These are phyloP conservation scores for Calonectria multiphialidica DNA, from an alignment of 2,329 filamentous ascomycete genomes.

Conservation along the genomic window DNA sequence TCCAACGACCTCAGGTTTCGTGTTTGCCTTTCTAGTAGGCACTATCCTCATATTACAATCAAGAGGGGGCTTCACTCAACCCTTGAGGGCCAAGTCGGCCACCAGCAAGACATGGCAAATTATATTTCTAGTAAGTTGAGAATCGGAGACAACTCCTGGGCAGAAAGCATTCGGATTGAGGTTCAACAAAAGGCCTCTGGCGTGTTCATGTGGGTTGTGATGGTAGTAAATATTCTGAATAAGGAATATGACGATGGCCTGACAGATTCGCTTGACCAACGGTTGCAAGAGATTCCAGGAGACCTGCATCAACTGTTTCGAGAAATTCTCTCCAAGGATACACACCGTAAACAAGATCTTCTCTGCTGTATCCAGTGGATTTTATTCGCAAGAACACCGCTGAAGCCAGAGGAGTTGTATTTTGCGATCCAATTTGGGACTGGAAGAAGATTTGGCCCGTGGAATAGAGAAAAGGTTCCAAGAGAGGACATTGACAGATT, in stretches of 20 bases:
- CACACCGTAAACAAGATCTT: not conserved
- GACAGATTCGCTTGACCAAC: not conserved
- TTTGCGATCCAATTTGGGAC: not conserved
- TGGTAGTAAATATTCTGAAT: conserved; percentile 46
- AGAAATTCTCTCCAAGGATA: not conserved
- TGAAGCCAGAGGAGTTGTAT: not conserved
- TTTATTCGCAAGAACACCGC: not conserved
- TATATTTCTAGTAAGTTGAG: not conserved
- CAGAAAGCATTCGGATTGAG: not conserved
- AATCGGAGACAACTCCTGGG: not conserved
- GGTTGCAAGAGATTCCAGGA: not conserved
- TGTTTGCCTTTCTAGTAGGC: not conserved
- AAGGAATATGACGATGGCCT: not conserved
- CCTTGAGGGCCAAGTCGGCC: not conserved
- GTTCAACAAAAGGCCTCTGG: not conserved
- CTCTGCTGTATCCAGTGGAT: not conserved
- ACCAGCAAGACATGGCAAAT: not conserved
- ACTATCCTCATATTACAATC: not conserved
- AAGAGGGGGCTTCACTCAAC: not conserved
- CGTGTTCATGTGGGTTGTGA: conserved; percentile 41
- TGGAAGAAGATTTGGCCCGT: not conserved
- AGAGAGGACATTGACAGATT: not conserved
- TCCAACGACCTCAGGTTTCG: not conserved
- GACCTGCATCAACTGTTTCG: not conserved
- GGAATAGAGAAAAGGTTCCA: not conserved